Base-by-base conservation (phyloP, 1,284 basidiomycete genomes). In the Pseudozyma flocculosa region DNA sequence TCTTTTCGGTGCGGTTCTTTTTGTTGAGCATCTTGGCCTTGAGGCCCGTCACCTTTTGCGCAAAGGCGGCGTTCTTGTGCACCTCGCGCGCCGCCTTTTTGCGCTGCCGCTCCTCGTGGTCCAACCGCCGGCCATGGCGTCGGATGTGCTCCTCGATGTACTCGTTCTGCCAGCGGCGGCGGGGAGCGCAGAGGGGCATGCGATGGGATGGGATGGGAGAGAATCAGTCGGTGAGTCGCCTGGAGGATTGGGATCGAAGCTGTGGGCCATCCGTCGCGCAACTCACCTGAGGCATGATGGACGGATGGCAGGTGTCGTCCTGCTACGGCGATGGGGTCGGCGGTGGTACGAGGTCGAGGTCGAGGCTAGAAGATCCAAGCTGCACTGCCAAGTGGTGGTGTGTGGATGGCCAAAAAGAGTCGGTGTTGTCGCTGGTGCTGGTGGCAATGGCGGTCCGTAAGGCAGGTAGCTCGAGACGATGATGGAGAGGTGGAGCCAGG, bases 11-110 rank as follows among this genome's bases (percentile, higher is more conserved):
- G 80, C 97, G 91, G 54, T 92, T 88, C 80, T 89, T 92, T 50
- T 91, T 91, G 79, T 99, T 95, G 30, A 96, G 86, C 40, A 98
- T 84, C 82, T 99, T 99, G 73, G 93, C 95, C 82, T 96, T 97
- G 72, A 96, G 83, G 81, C 95, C 95, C 70, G 93, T 93, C 40
- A 90, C 86, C 79, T 94, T 93, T 81, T 97, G 93, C 15, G 93
- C 91, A 52, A 86, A 82, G 17, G 88, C 86, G 36, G 94, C 97
- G 21, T 85, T 82, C 70, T 87, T 87, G 81, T 99, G 95, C n/a
- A 83, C 89, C 48, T 86, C 85, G 78, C 95, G 88, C 53, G 95
- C 95, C 70, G 90, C 88, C 54, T 87, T 85, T 82, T 99, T 98
- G 49, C 95, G 92, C 64, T 63, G 68, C 36, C 75, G 68, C 67